These are phyloP conservation scores for Penicillium sp. DNA, from an alignment of 2,329 filamentous ascomycete species.

Conservation along the genomic window DNA sequence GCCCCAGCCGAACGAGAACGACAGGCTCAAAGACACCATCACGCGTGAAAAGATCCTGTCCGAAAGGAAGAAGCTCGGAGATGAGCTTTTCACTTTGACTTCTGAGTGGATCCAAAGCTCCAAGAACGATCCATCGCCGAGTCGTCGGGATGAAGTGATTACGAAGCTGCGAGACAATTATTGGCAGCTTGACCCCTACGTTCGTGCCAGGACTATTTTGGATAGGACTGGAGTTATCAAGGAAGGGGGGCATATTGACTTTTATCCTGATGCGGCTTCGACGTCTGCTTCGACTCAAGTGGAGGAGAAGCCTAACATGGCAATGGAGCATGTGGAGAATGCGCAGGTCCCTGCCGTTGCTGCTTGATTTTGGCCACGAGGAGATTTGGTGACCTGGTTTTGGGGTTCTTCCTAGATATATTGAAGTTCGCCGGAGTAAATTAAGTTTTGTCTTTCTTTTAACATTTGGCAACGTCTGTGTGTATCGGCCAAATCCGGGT, in stretches of 20 bases:
- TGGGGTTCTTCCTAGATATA: neutral
- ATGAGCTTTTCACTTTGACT: conserved; percentile 13
- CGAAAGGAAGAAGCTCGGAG: conserved; percentile 9
- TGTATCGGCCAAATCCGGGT: no score
- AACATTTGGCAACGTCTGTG: no score
- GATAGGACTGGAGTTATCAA: conserved; percentile 19
- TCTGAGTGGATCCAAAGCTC: conserved; percentile 7
- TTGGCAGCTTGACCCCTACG: conserved; percentile 17
- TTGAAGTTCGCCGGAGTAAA: neutral
- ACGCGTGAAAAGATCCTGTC: conserved; percentile 3
- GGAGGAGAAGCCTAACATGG: neutral
- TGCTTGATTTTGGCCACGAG: neutral
- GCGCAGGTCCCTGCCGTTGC: neutral
- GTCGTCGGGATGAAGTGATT: conserved; percentile 7
- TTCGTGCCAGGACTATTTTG: conserved; percentile 10
- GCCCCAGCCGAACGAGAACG: conserved; percentile 9
- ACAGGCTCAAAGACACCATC: conserved; percentile 5
- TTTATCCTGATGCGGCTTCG: conserved; percentile 9
- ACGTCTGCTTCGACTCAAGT: neutral
- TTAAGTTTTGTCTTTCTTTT: neutral
- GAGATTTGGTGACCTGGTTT: neutral
- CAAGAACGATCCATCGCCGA: neutral
- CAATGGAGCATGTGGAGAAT: neutral
- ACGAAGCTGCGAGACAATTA: conserved; percentile 13
- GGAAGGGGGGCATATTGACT: conserved; percentile 15